A percentile compares a stretch with the other conserved stretches of the same genome.
Conservation (phyloP, 805 yeast species). For the Kodamaea sagamina region DNA sequence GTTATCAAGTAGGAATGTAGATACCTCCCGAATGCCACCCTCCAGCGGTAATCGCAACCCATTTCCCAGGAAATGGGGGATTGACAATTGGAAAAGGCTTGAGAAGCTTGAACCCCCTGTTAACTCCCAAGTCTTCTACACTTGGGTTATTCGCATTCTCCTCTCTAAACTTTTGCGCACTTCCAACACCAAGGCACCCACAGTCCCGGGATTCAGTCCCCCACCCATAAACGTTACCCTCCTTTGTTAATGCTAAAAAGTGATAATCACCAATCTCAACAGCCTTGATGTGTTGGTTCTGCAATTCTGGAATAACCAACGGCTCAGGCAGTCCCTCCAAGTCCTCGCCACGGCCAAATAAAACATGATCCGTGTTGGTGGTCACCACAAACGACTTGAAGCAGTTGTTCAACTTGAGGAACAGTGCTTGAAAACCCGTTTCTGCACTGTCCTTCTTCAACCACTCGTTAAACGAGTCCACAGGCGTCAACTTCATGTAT, state of each 20-base stretch:
- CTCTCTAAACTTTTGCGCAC: constrained; percentile 15
- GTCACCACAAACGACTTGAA: constrained; percentile 57
- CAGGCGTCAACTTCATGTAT: constrained; percentile 11
- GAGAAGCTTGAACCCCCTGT: constrained; percentile 27
- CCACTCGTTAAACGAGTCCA: constrained; percentile 35
- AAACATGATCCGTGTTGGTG: constrained; percentile 50
- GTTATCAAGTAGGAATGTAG: neutral
- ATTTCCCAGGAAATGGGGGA: constrained; percentile 47
- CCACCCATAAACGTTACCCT: constrained; percentile 65
- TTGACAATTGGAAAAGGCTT: constrained; percentile 28
- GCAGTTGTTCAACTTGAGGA: constrained; percentile 57
- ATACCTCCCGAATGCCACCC: constrained; percentile 84
- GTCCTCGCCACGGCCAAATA: constrained; percentile 36
- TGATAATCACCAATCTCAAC: constrained; percentile 76
- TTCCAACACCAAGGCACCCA: constrained; percentile 72
- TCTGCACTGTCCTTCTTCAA: constrained; percentile 23
- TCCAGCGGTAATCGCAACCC: constrained; percentile 66
- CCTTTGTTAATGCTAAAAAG: constrained; percentile 56
- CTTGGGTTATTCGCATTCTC: neutral
- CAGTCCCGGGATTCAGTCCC: constrained; percentile 62
- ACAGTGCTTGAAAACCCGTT: constrained; percentile 27
- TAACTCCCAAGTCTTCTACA: constrained; percentile 32
- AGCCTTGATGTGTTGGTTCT: constrained; percentile 50
- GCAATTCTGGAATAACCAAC: constrained; percentile 40
- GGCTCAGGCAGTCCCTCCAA: constrained; percentile 26